Conservation (phyloP, 2,329 filamentous ascomycete genomes). For the Karstenula rhodostoma region DNA sequence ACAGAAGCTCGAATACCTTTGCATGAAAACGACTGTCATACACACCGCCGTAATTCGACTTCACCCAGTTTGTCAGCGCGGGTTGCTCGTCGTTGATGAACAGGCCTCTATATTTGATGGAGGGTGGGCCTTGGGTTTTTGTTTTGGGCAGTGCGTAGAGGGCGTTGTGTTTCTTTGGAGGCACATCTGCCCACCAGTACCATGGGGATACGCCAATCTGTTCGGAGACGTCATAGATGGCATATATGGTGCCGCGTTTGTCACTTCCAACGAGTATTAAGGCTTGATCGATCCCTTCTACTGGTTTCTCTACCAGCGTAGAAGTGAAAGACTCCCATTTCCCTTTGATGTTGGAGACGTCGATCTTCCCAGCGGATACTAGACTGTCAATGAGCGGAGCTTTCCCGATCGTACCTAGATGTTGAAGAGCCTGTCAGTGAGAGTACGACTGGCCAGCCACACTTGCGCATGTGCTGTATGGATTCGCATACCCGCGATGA, state of each 20-base stretch:
- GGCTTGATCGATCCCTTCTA: conserved; percentile 63
- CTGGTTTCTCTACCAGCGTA: conserved; percentile 63
- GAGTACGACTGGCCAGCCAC: background rate
- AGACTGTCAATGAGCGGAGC: conserved; percentile 67
- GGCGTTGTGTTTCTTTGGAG: conserved; percentile 57
- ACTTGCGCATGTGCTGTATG: background rate
- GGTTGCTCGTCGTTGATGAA: conserved; percentile 76
- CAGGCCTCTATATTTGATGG: conserved; percentile 71
- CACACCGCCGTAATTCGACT: conserved; percentile 55
- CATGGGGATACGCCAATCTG: conserved; percentile 75
- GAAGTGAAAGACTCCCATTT: conserved; percentile 74
- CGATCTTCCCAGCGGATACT: conserved; percentile 62
- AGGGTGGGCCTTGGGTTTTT: conserved; percentile 65
- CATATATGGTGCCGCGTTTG: conserved; percentile 71
- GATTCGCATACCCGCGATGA: conserved; percentile 66
- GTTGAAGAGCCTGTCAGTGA: background rate
- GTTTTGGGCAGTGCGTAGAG: conserved; percentile 64
- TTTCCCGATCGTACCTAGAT: conserved; percentile 62
- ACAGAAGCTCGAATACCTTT: conserved; percentile 72
- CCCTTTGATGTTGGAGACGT: conserved; percentile 63
- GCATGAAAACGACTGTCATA: conserved; percentile 69
- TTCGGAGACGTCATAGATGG: conserved; percentile 73
- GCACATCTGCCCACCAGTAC: conserved; percentile 72
- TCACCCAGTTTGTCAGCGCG: conserved; percentile 70
- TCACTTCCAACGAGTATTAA: conserved; percentile 72